Base-by-base conservation (phyloP, 345 rosid species). In the Excoecaria cochinchinensis region DNA sequence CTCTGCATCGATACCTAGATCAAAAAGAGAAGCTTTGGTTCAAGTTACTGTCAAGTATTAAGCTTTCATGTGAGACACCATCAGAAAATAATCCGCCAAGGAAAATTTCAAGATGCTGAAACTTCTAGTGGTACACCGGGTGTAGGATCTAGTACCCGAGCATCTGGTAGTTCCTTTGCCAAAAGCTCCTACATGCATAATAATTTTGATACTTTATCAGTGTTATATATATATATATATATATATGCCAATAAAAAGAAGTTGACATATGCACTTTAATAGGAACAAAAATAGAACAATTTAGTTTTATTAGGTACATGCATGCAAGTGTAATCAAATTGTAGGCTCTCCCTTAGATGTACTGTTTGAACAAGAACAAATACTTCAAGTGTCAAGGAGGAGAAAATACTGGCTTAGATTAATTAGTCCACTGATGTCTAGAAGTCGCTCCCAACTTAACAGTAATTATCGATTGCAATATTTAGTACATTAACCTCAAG, bases 111-210 rank as follows among this genome's bases (percentile, higher is more conserved):
- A 73, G 87, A 75, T 58, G 81, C 75, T 47, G 82, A 75, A 74
- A 92, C 78, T 80, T 84, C 87, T 19, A 95, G 74, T 5, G 99
- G 88, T 16, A 84, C 87, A 6, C 97, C 99, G 47, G 94, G 90
- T 11, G 71, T 82, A 44, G 95, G 94, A 78, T 88, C 97, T 73
- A 89, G 80, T 40, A 89, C 88, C 78, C 77, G 84, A 75, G 95
- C 89, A 68, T 82, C 82, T 48, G 97, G 94, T 44, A 91, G 67
- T 76, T 90, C 92, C 82, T 77, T 89, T 3, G 85, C 84, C 78
- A 92, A 79, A 61, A 94, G 86, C 53, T 86, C 94, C 97, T 92
- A 77, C 83, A 78, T 39, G 46, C 48, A 47, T 2, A 19, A 8
- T 25, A 48, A 47, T 57, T 67, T 25, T 10, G 44, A 58, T 48